Evolutionary conservation across 1,284 basidiomycete species (phyloP).

Genomic region (Lentinus polychrous): DNA sequence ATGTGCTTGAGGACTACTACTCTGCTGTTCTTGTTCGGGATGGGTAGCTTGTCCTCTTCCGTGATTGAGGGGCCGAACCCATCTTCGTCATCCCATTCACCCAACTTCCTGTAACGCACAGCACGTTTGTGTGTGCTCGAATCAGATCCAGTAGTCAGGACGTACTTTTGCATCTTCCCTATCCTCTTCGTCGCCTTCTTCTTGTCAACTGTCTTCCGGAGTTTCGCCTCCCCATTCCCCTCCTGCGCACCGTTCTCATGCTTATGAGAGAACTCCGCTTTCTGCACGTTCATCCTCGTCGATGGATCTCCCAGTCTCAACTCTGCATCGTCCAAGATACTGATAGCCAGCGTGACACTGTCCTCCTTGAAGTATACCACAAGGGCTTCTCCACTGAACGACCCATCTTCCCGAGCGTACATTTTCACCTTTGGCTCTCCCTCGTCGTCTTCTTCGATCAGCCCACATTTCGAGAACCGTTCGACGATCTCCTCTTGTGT

Average conservation of each 20-base stretch:
- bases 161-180: conserved; percentile 83
- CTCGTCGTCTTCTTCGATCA: conserved; percentile 87
- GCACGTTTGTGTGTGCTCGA: background rate
- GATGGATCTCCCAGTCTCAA: conserved; percentile 74
- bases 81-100: conserved; percentile 84
- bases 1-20: conserved; percentile 93
- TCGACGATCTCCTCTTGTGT: conserved; percentile 70
- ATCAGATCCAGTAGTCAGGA: conserved; percentile 4
- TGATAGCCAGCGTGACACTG: conserved; percentile 82
- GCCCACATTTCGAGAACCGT: conserved; percentile 86
- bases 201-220: conserved; percentile 70
- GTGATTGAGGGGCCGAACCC: conserved; percentile 68
- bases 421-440: conserved; percentile 90
- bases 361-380: conserved; percentile 98
- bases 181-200: conserved; percentile 76
- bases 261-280: conserved; percentile 82
- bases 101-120: conserved; percentile 53
- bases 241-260: conserved; percentile 25
- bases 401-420: conserved; percentile 85
- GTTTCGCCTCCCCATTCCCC: conserved; percentile 42
- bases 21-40: conserved; percentile 54
- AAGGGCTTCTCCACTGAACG: conserved; percentile 92
- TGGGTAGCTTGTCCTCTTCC: conserved; percentile 40
- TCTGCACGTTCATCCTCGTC: conserved; percentile 76
- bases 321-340: conserved; percentile 89